Conservation (phyloP, 768 basidiomycete genomes). For the Trametes elegans region DNA sequence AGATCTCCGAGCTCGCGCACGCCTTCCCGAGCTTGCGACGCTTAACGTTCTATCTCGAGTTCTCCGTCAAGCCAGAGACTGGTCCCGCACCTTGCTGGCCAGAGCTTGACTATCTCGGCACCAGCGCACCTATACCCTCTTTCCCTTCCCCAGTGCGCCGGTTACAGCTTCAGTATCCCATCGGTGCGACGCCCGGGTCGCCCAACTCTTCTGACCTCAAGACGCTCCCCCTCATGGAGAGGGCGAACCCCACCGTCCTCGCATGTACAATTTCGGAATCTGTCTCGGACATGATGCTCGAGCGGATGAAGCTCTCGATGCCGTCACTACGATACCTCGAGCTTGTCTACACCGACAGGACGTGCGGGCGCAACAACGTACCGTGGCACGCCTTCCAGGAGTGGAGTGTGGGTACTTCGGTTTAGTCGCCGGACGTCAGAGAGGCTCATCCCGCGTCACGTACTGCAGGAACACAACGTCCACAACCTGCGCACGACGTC, state of each 20-base stretch:
- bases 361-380: neutral
- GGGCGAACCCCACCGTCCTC: constrained; percentile 18
- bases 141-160: constrained; percentile 19
- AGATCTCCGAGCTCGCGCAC: constrained; percentile 17
- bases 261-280: constrained; percentile 15
- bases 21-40: constrained; percentile 21
- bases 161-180: constrained; percentile 16
- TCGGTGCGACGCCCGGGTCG: constrained; percentile 5
- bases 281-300: constrained; percentile 9
- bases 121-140: constrained; percentile 18
- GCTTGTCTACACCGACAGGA: constrained; percentile 17
- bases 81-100: constrained; percentile 17
- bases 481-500: constrained; percentile 10
- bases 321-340: constrained; percentile 21
- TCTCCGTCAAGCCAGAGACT: constrained; percentile 19
- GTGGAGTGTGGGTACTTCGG: constrained; percentile 17
- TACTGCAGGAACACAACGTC: constrained; percentile 12
- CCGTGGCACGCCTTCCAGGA: constrained; percentile 5
- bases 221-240: constrained; percentile 15
- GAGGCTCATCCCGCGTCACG: neutral
- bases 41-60: constrained; percentile 21
- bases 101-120: constrained; percentile 21
- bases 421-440: neutral
- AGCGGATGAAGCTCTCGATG: constrained; percentile 15
- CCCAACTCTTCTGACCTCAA: constrained; percentile 10